Base-by-base conservation (phyloP, 1,284 basidiomycete species). In the Ganoderma boninense region DNA sequence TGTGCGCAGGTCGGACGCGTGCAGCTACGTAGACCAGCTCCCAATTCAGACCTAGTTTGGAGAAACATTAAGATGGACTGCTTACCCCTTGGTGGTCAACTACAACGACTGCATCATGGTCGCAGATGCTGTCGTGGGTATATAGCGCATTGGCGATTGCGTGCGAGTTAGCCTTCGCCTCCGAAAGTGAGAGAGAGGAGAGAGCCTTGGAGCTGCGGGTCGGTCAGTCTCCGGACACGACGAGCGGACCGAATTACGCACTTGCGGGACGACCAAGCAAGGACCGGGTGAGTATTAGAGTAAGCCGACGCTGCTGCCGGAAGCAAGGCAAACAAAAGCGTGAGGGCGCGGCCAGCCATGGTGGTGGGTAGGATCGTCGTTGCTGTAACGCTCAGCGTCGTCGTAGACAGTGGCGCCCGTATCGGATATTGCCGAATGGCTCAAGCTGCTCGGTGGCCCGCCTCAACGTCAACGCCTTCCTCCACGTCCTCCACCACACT, bases 261-360 rank as follows among this genome's bases (percentile, higher is more conserved):
- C 91, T 83, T 85, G 66, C 85, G 82, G 32, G 91, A 91, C 0
- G 92, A 89, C 92, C 92, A 94, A n/a, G 87, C 87, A 8, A 94
- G 79, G 16, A 93, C 77, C 3, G 92, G 92, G 2, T 83, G 79
- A 0, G 90, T 90, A 67, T 89, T 84, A 7, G 85, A 86, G 79
- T 88, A 92, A 1, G 89, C 90, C 44, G 84, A 77, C 7, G 83
- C 85, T 2, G 83, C 85, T 11, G 75, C 73, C 0, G 86, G 85
- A 49, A 87, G 77, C 49, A 90, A 78, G 42, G 85, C 79, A 29
- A 76, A 74, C 32, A 81, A 60, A 62, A 77, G 61, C 20, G 72
- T 67, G 23, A 77, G 62, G 56, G 74, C 72, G 43, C 72, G 74
- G 64, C 71, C 64, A 43, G 74, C 70, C 75, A 80, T 78, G 73